Base-by-base conservation (phyloP, 495 filamentous ascomycete species). In the Amorphotheca resinae region DNA sequence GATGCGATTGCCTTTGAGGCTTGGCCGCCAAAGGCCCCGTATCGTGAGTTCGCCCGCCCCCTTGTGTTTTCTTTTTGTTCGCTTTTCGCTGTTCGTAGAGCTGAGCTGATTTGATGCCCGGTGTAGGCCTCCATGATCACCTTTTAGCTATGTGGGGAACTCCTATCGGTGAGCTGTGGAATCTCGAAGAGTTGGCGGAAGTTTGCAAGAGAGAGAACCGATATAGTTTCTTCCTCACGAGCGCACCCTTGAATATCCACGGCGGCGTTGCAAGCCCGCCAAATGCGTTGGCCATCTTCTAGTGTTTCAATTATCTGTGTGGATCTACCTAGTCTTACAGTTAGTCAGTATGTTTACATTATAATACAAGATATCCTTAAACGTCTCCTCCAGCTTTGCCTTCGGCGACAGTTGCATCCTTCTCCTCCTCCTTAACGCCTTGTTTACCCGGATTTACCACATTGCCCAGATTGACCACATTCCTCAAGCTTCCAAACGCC, bases 401-500 rank as follows among this genome's bases (percentile, higher is more conserved):
- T n/a, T n/a, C n/a, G n/a, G n/a, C n/a, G n/a, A n/a, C n/a, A n/a
- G n/a, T n/a, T n/a, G n/a, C n/a, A n/a, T n/a, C n/a, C n/a, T n/a
- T n/a, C n/a, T n/a, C n/a, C n/a, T n/a, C n/a, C n/a, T n/a, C n/a
- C n/a, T n/a, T n/a, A n/a, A n/a, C n/a, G n/a, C n/a, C n/a, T n/a
- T n/a, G n/a, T n/a, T n/a, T n/a, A n/a, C n/a, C n/a, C n/a, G n/a
- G n/a, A n/a, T n/a, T n/a, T n/a, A 37, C 34, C 4, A 18, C 18
- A 8, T 8, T 18, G 14, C 34, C 34, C 34, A 37, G 18, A 37
- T 37, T 48, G 31, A 54, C 54, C 20, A 86, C 79, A 60, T 84
- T 82, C 61, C 77, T 72, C 58, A 98, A 54, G 42, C 67, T 93
- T 11, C 91, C 91, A 68, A 98, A 98, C 20, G 80, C 72, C 56